Base-by-base conservation (phyloP, 2,329 filamentous ascomycete species). In the Didymella sp. region DNA sequence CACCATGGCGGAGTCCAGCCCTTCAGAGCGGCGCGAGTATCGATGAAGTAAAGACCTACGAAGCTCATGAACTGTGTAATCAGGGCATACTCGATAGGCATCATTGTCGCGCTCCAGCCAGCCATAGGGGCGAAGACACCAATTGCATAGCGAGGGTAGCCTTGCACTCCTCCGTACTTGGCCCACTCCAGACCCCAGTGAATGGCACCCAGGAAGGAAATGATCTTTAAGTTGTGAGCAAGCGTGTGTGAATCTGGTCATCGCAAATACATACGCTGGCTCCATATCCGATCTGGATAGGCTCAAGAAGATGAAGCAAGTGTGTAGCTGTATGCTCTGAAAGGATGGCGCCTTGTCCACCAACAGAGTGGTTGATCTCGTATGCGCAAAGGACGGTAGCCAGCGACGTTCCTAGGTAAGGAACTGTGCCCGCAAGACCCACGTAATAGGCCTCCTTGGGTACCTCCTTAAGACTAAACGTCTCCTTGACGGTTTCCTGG, bases 161-260 rank as follows among this genome's bases (percentile, higher is more conserved):
- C 89, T 55, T 90, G 88, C 60, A 84, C 68, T 71, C 85, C 77
- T 76, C 88, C 79, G 75, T 82, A 88, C 78, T 89, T 80, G 47
- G 90, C 90, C 75, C 89, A 96, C 77, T 96, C 92, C 17, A 96
- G 82, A 53, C 93, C 93, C 90, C 94, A 97, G 77, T 97, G 94
- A 69, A 96, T 88, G 30, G 93, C 93, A 41, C 94, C 94, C 1
- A 97, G 85, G 82, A 96, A 97, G 25, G 92, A 96, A 68, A 96
- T 90, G 69, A 96, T 95, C 87, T 89, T 61, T 17, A 22, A 21
- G 2, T 6, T 35, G 17, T 45, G 31, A 45, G 31, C 63, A 55
- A 22, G 35, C 11, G 3, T 15, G 30, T 6, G 13, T 12, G 30
- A 11, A 31, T 13, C 56, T 30, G 40, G 38, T 13, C 1, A n/a